phyloP scores from a whole-genome alignment of 108 stramenopile genomes.

The Fistulifera solaris region DNA sequence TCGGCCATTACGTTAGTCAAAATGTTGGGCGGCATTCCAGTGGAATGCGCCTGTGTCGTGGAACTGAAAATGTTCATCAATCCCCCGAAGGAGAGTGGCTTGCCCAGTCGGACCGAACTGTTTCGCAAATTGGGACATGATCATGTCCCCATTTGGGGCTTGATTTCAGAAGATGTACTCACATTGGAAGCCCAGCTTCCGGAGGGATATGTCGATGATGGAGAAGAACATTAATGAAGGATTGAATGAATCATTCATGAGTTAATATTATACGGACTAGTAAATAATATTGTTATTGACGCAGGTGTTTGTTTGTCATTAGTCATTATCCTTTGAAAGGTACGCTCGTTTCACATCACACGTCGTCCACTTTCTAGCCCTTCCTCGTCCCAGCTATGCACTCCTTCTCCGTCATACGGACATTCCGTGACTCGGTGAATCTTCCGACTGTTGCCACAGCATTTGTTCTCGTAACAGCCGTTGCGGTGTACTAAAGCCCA shows the following conservation, averaged over 20 bases:
- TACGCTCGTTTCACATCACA: no score
- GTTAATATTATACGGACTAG: no score
- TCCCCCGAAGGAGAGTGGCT: conserved; percentile 53
- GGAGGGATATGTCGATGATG: conserved; percentile 80
- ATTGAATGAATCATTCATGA: no score
- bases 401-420: conserved; percentile 1
- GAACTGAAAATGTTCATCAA: conserved; percentile 87
- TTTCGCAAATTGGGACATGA: conserved; percentile 43
- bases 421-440: conserved; percentile 10
- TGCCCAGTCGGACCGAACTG: conserved; percentile 67
- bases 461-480: conserved; percentile 68
- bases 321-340: no score
- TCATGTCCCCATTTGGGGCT: conserved; percentile 82
- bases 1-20: conserved; percentile 71
- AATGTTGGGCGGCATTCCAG: conserved; percentile 60
- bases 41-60: conserved; percentile 87
- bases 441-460: conserved; percentile 9
- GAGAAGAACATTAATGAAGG: conserved; percentile 69
- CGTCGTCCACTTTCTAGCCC: no score
- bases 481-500: conserved; percentile 75
- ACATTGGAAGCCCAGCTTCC: conserved; percentile 63
- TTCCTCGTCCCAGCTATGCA: no score
- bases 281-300: no score
- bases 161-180: conserved; percentile 81
- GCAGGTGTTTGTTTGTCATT: no score